phyloP scores from a whole-genome alignment of 2,329 filamentous ascomycete genomes.

The Zymoseptoria pseudotritici region DNA sequence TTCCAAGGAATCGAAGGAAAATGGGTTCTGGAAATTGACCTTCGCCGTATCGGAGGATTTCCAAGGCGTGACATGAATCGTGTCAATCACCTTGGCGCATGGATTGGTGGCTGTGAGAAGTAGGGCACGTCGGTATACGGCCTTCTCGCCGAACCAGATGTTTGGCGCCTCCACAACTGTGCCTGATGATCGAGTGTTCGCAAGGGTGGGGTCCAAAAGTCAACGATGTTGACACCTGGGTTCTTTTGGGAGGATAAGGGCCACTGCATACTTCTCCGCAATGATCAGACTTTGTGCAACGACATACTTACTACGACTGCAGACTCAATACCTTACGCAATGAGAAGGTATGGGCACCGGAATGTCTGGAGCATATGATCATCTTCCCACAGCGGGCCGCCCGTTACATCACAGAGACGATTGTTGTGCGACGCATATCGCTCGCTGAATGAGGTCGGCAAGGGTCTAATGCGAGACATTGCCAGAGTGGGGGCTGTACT shows the following conservation, averaged over 20 bases:
- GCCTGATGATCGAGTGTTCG: background rate
- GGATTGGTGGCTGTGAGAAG: background rate
- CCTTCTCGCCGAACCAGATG: too few relatives aligned
- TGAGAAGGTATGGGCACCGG: background rate
- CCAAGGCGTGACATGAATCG: background rate
- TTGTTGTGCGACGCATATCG: conserved; percentile 3
- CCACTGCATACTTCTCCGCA: background rate
- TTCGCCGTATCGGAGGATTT: background rate
- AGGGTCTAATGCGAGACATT: background rate
- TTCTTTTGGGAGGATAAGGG: background rate
- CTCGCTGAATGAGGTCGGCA: background rate
- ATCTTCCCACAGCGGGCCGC: background rate
- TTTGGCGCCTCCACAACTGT: background rate
- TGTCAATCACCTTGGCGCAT: background rate
- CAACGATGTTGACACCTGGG: background rate
- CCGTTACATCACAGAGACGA: background rate
- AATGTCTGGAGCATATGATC: background rate
- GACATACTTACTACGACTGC: background rate
- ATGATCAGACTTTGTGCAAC: background rate
- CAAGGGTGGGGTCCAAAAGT: background rate
- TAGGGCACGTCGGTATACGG: too few relatives aligned
- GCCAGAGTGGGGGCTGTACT: conserved; percentile 4
- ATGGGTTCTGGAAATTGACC: background rate
- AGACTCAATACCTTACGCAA: background rate
- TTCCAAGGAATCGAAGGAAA: background rate